phyloP scores from a whole-genome alignment of 768 basidiomycete species.

The Boletellus ananas region DNA sequence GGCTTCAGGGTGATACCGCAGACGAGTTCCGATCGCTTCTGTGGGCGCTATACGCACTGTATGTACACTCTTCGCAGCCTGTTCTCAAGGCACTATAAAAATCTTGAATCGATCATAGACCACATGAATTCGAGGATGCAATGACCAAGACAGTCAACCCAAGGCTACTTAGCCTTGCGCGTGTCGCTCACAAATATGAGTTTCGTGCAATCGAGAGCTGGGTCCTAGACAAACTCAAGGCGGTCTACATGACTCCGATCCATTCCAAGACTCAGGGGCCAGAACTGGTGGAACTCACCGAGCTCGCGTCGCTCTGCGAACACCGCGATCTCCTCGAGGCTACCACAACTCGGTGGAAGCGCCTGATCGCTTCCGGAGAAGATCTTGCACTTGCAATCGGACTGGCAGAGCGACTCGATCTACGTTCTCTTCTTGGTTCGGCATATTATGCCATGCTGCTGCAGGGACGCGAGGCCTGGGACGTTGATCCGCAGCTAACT shows the following conservation, averaged over 20 bases:
- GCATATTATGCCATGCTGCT: slow-evolving; percentile 53
- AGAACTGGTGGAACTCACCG: slow-evolving; percentile 45
- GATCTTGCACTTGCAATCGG: slow-evolving; percentile 44
- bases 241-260: slow-evolving; percentile 32
- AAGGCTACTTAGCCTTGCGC: slow-evolving; percentile 43
- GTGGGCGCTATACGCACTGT: slow-evolving; percentile 53
- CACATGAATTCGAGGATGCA: slow-evolving; percentile 43
- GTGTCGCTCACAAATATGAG: slow-evolving; percentile 49
- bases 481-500: slow-evolving; percentile 40
- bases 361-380: slow-evolving; percentile 41
- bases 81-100: too few relatives aligned
- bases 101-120: slow-evolving; percentile 27
- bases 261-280: slow-evolving; percentile 32
- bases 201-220: slow-evolving; percentile 45
- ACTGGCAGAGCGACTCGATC: slow-evolving; percentile 46
- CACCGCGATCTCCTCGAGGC: slow-evolving; percentile 41
- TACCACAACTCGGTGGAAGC: slow-evolving; percentile 44
- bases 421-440: slow-evolving; percentile 44
- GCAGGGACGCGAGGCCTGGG: slow-evolving; percentile 48
- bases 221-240: slow-evolving; percentile 40
- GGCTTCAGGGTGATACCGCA: slow-evolving; percentile 43
- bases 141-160: slow-evolving; percentile 43
- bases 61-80: slow-evolving; percentile 23
- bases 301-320: slow-evolving; percentile 50
- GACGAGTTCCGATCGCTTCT: slow-evolving; percentile 51